Percentiles rank a stretch among this genome's conserved stretches.
Conservation (phyloP, 345 rosid genomes). For the Limnanthes douglasii region DNA sequence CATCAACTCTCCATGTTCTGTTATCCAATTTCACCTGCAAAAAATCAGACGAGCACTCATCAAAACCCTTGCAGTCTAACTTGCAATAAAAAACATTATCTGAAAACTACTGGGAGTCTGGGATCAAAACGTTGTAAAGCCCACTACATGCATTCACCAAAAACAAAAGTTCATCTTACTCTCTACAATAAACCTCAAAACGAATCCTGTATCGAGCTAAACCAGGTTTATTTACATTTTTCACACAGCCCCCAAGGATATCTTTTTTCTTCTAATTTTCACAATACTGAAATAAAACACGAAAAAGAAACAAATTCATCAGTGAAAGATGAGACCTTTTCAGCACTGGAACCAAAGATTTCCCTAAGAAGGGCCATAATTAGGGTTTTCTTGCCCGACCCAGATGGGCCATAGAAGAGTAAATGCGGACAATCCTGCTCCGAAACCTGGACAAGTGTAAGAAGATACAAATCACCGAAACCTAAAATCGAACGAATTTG, state of each 20-base stretch:
- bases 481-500: not conserved
- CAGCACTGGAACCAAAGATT: conserved; percentile 72
- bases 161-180: too few species aligned
- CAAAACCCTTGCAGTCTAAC: not conserved
- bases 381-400: conserved; percentile 99
- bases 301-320: not conserved
- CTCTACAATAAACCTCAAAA: too few species aligned
- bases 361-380: conserved; percentile 81
- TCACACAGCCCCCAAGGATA: not conserved
- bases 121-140: too few species aligned
- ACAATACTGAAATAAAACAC: not conserved
- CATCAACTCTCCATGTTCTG: conserved; percentile 78
- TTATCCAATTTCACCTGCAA: conserved; percentile 97
- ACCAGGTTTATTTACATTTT: not conserved
- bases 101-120: not conserved
- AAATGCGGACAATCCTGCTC: conserved; percentile 97
- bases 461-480: not conserved
- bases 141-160: too few species aligned
- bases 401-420: conserved; percentile 94
- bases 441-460: conserved; percentile 35
- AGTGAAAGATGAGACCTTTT: conserved; percentile 36
- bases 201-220: not conserved
- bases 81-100: conserved; percentile 3
- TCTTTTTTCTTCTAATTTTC: not conserved
- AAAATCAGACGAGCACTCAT: conserved; percentile 3